Base-by-base conservation (phyloP, 2,329 filamentous ascomycete species). In the Trichoderma atroviride region DNA sequence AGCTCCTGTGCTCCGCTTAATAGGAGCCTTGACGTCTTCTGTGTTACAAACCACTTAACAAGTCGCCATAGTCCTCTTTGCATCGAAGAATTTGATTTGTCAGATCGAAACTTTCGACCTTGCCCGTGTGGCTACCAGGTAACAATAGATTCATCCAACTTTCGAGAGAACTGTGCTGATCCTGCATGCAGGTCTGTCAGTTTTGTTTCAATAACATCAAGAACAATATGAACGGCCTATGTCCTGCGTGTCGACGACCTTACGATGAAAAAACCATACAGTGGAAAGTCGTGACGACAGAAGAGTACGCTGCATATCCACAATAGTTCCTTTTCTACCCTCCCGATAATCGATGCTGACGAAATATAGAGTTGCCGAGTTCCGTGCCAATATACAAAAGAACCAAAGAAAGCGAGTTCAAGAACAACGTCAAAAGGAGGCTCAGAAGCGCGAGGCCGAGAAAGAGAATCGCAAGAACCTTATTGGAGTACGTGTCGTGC, bases 161-260 rank as follows among this genome's bases (percentile, higher is more conserved):
- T 16, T 9, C 6, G 31, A 24, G 16, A 16, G 10, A 50, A 37
- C 7, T 14, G 16, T 10, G 9, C 63, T 66, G 9, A 58, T 55
- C 53, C 0, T 35, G 9, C 19, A 1, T 14, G 35, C n/a, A 97
- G 94, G 95, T 99, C 79, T 99, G 96, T 82, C 96, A 99, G 85
- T 99, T 99, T 82, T 99, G 96, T 83, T 99, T 95, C 85, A 97
- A 99, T 83, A 99, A 98, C 80, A 96, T 99, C 80, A 97, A 96
- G 83, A 97, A 92, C 75, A 97, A 97, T 76, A 94, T 97, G 87
- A 98, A 97, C 78, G 94, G 95, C 43, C 87, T 97, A 69, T 99
- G 96, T 80, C 96, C 96, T n/a, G 97, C 97, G 74, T 99, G 96
- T 80, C 89, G 96, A 81, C 88, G 96, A 79, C 91, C 93, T 6